Conservation (phyloP, 139 green algal species). For the Eudorina sp. region DNA sequence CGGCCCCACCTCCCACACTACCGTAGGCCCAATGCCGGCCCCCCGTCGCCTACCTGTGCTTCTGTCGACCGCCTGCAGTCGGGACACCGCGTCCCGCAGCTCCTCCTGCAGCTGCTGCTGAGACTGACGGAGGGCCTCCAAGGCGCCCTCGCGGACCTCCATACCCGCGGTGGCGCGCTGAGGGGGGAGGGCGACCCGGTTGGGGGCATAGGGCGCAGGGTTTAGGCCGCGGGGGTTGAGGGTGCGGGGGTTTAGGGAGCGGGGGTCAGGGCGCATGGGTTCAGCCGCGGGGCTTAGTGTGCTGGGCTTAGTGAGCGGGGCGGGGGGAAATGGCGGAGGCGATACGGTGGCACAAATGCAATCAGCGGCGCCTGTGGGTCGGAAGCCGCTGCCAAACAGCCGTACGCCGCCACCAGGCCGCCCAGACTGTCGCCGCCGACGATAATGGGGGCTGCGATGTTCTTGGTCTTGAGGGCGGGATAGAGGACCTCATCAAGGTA, state of each 20-base stretch:
- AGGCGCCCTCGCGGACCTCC: neutral
- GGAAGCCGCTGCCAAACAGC: too few species aligned
- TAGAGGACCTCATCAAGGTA: neutral
- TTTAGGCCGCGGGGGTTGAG: neutral
- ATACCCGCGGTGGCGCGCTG: neutral
- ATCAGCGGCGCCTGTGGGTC: too few species aligned
- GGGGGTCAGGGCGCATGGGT: too few species aligned
- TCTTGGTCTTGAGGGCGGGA: neutral
- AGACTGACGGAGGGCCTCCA: conserved; percentile 16
- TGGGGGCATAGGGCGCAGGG: neutral
- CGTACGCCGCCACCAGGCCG: conserved; percentile 70
- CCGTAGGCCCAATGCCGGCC: too few species aligned
- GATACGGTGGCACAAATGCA: too few species aligned
- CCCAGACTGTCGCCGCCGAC: conserved; percentile 78
- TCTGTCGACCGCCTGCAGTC: conserved; percentile 35
- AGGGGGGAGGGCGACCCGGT: neutral
- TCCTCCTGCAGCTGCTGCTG: conserved; percentile 35
- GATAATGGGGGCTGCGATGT: conserved; percentile 5
- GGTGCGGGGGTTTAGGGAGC: too few species aligned
- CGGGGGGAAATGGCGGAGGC: too few species aligned
- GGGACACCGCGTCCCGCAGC: conserved; percentile 21
- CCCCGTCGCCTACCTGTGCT: conserved; percentile 17
- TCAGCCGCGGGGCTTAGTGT: too few species aligned
- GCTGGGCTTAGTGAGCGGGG: too few species aligned
- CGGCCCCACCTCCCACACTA: too few species aligned